Base-by-base conservation (phyloP, 768 basidiomycete genomes). In the Rhodosporidiobolus sp. region DNA sequence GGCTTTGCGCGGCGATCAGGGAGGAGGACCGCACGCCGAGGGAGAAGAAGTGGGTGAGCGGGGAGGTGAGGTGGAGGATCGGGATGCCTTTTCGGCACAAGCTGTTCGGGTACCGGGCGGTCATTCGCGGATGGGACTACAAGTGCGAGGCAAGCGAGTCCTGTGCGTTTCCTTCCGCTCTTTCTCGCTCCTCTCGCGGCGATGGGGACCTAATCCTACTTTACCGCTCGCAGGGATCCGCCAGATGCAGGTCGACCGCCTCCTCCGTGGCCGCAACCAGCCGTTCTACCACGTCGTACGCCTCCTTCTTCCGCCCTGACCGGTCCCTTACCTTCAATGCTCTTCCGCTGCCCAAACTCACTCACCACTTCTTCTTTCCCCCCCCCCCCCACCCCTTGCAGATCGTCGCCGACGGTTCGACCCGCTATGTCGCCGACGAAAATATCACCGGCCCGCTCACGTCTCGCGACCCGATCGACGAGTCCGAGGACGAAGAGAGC, bases 271-370 rank as follows among this genome's bases (percentile, higher is more conserved):
- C 3, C 50, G 73, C 1, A 8, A 61, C 11, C 73, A 75, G 59
- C 73, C 73, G 5, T 75, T 75, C 59, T 75, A 75, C 54, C 73
- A 75, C 57, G 69, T 75, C 52, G 59, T 67, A 19, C 32, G 65
- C 58, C 26, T 0, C 34, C 24, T 26, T 34, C 52, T n/a, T 38
- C 24, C 22, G 26, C 32, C 34, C 17, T 35, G 6, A 8, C 35
- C 58, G 32, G 32, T 55, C 32, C 19, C 55, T 56, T 16, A 28
- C 43, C 30, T 19, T 24, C 34, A n/a, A n/a, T n/a, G n/a, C n/a
- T n/a, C 55, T 34, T 46, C 11, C 16, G 16, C 26, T 12, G n/a
- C n/a, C n/a, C n/a, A n/a, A n/a, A n/a, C n/a, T n/a, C n/a, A 2
- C 9, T 32, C 19, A 16, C 17, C 19, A 7, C 45, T 17, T 14